phyloP scores from a whole-genome alignment of 768 basidiomycete species.

The Xerocomus brunneocitrinus region DNA sequence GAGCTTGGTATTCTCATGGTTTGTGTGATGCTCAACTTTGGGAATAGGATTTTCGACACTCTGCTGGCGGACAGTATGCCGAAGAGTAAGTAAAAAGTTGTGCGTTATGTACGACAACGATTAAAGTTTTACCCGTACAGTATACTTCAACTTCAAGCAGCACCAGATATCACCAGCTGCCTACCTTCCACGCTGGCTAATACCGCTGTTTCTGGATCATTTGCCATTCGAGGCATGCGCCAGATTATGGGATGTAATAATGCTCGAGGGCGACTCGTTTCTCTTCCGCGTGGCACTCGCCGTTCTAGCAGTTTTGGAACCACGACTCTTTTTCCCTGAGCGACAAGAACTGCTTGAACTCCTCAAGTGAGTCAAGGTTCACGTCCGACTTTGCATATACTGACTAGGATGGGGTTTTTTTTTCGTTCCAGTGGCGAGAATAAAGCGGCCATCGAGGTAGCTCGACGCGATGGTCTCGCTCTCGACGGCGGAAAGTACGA shows the following conservation, averaged over 20 bases:
- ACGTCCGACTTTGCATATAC: slow-evolving; percentile 4
- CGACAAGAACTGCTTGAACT: slow-evolving; percentile 71
- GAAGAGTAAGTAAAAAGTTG: slow-evolving; percentile 54
- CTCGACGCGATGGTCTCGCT: slow-evolving; percentile 59
- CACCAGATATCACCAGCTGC: slow-evolving; percentile 82
- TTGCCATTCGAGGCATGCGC: slow-evolving; percentile 90
- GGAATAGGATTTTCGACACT: slow-evolving; percentile 81
- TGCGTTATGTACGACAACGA: not conserved
- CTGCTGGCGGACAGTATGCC: slow-evolving; percentile 91
- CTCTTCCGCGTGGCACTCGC: slow-evolving; percentile 81
- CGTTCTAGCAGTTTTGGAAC: slow-evolving; percentile 76
- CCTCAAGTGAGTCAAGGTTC: slow-evolving; percentile 50
- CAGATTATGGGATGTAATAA: slow-evolving; percentile 80
- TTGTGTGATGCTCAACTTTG: slow-evolving; percentile 11
- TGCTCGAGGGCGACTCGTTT: slow-evolving; percentile 89
- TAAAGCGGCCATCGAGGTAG: slow-evolving; percentile 78
- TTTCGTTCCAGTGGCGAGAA: slow-evolving; percentile 61
- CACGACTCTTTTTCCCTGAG: slow-evolving; percentile 86
- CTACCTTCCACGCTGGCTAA: slow-evolving; percentile 81
- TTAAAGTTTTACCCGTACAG: slow-evolving; percentile 34
- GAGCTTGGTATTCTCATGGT: not conserved
- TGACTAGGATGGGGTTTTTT: slow-evolving; percentile 4
- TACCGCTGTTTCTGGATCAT: slow-evolving; percentile 78
- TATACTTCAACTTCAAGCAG: slow-evolving; percentile 93
- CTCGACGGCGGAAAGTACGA: slow-evolving; percentile 76